These are phyloP conservation scores for Kregervanrija fluxuum DNA, from an alignment of 805 yeast species.

Conservation along the genomic window DNA sequence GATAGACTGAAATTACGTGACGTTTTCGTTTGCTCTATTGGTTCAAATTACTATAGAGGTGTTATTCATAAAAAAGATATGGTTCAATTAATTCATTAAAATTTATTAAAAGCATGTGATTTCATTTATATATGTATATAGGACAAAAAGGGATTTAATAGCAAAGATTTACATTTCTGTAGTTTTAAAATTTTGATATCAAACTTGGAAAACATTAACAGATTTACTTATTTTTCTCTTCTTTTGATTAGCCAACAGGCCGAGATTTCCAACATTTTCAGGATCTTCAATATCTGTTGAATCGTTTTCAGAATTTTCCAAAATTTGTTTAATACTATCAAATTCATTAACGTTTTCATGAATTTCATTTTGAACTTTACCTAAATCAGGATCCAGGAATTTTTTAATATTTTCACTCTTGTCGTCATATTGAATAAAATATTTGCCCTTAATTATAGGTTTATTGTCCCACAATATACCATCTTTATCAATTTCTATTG, in stretches of 20 bases:
- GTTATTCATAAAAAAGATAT: constrained; percentile 30
- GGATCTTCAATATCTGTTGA: background rate
- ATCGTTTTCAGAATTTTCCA: constrained; percentile 6
- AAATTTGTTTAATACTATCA: constrained; percentile 1
- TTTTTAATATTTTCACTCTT: constrained; percentile 2
- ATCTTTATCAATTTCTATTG: constrained; percentile 9
- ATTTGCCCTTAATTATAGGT: constrained; percentile 11
- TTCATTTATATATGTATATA: no score
- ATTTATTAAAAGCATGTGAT: no score
- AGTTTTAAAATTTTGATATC: background rate
- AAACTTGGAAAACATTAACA: constrained; percentile 13
- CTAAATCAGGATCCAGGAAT: constrained; percentile 7
- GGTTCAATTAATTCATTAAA: constrained; percentile 7
- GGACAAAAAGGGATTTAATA: constrained; percentile 6
- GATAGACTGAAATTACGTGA: constrained; percentile 30
- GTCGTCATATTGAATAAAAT: constrained; percentile 8
- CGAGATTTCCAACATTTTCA: background rate
- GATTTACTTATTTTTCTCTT: constrained; percentile 18
- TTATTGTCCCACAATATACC: constrained; percentile 12
- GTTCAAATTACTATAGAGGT: constrained; percentile 23
- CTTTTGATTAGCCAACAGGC: background rate
- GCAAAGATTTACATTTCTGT: background rate
- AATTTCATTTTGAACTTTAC: background rate
- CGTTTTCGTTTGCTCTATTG: constrained; percentile 20
- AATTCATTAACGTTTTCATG: background rate